Conservation (phyloP, 306 rosid species). For the Crotalaria pallida region DNA sequence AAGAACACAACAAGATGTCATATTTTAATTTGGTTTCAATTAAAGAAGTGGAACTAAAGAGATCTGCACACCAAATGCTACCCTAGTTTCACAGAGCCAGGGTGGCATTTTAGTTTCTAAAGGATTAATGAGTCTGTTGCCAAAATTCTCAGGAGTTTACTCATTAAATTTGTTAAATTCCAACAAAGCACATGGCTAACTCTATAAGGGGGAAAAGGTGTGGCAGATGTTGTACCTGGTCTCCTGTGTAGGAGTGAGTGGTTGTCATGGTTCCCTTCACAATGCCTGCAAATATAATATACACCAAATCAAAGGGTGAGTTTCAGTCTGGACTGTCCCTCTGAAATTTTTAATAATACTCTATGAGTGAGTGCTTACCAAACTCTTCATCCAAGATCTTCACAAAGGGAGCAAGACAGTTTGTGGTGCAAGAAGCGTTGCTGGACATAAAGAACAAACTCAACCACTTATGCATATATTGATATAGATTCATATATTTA, state of each 20-base stretch:
- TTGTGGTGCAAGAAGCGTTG: slow-evolving; percentile 97
- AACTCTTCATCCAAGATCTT: slow-evolving; percentile 68
- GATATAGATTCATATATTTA: no score
- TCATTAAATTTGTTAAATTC: background rate
- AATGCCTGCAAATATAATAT: slow-evolving; percentile 36
- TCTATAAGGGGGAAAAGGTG: slow-evolving; percentile 26
- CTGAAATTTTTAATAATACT: background rate
- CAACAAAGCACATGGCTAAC: background rate
- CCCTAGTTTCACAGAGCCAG: no score
- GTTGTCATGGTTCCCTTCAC: slow-evolving; percentile 86
- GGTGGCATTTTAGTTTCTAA: no score
- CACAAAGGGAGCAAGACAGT: slow-evolving; percentile 85
- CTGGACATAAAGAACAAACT: slow-evolving; percentile 33
- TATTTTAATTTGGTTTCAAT: no score
- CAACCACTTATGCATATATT: background rate
- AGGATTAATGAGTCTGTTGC: no score
- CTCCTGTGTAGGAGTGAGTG: slow-evolving; percentile 79
- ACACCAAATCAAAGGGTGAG: background rate
- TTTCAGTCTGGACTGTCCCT: background rate
- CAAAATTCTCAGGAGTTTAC: no score
- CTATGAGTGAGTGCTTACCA: slow-evolving; percentile 29
- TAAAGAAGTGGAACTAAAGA: no score
- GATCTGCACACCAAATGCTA: no score
- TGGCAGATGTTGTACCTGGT: slow-evolving; percentile 67
- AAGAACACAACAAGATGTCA: no score